phyloP scores from a whole-genome alignment of 345 rosid species.

The Euphorbia lathyris region DNA sequence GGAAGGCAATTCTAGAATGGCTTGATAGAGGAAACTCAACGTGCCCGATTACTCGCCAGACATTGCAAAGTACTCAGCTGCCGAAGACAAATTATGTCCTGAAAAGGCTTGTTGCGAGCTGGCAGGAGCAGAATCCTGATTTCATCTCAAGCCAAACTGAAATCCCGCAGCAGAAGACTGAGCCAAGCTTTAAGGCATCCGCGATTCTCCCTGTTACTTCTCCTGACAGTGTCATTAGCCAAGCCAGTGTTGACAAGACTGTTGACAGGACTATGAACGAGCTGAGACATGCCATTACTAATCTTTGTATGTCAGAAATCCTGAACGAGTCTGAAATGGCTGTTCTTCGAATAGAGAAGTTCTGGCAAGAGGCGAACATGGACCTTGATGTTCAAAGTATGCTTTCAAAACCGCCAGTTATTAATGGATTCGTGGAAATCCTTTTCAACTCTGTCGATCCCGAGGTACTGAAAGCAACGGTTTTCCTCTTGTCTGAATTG shows the following conservation, averaged over 20 bases:
- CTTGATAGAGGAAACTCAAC: constrained; percentile 60
- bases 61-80: constrained; percentile 44
- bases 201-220: constrained; percentile 33
- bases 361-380: constrained; percentile 45
- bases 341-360: constrained; percentile 50
- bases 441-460: constrained; percentile 59
- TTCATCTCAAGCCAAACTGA: constrained; percentile 18
- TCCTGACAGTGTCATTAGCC: constrained; percentile 50
- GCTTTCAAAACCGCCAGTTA: constrained; percentile 55
- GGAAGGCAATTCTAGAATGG: constrained; percentile 67
- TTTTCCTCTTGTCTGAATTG: constrained; percentile 59
- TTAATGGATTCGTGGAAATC: constrained; percentile 68
- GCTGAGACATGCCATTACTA: constrained; percentile 45
- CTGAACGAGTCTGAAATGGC: constrained; percentile 59
- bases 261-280: constrained; percentile 44
- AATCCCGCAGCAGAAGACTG: constrained; percentile 19
- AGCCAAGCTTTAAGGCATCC: constrained; percentile 22
- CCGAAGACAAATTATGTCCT: constrained; percentile 69
- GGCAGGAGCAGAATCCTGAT: constrained; percentile 50
- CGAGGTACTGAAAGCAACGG: constrained; percentile 45
- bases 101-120: constrained; percentile 61
- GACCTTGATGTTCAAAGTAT: constrained; percentile 40
- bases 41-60: constrained; percentile 69
- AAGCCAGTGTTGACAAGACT: constrained; percentile 48
- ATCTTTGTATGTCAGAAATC: constrained; percentile 60